Evolutionary conservation across 257 asterid genomes (phyloP).

Genomic region (Capsicum rhomboideum): DNA sequence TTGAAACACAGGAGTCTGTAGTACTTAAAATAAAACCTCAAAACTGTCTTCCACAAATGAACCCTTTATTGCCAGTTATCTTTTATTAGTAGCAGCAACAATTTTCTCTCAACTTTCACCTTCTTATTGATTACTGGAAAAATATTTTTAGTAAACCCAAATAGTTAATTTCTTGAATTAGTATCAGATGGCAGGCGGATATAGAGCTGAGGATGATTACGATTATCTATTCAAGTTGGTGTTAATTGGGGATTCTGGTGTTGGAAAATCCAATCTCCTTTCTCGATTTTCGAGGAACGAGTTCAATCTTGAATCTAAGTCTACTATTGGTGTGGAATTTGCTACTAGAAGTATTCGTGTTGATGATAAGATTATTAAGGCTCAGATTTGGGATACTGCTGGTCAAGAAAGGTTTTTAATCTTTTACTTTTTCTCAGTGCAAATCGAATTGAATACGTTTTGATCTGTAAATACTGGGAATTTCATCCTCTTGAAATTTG

Average conservation of each 20-base stretch:
- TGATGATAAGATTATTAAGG: slow-evolving; percentile 52
- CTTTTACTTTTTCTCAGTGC: not conserved
- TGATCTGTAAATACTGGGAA: not conserved
- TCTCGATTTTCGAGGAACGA: slow-evolving; percentile 59
- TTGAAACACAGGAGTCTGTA: too few relatives aligned
- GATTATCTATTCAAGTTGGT: slow-evolving; percentile 62
- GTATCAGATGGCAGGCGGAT: slow-evolving; percentile 37
- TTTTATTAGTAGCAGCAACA: too few relatives aligned
- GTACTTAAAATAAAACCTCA: too few relatives aligned
- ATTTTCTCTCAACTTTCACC: too few relatives aligned
- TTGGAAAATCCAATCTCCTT: slow-evolving; percentile 51
- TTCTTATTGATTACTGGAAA: too few relatives aligned
- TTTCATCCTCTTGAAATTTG: not conserved
- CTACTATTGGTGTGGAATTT: slow-evolving; percentile 61
- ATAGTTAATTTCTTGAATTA: not conserved
- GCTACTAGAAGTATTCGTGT: slow-evolving; percentile 59
- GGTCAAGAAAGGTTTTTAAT: slow-evolving; percentile 38
- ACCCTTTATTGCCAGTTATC: too few relatives aligned
- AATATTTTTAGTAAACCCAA: not conserved
- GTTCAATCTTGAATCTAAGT: slow-evolving; percentile 60
- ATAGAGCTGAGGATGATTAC: slow-evolving; percentile 59
- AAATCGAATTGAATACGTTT: not conserved
- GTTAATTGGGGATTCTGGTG: slow-evolving; percentile 61
- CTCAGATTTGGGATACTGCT: slow-evolving; percentile 77
- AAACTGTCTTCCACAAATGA: too few relatives aligned